Evolutionary conservation across 2,329 filamentous ascomycete species (phyloP), one percentile per base, ranked within the genome.

Genomic region (Pseudomassariella vexata): DNA sequence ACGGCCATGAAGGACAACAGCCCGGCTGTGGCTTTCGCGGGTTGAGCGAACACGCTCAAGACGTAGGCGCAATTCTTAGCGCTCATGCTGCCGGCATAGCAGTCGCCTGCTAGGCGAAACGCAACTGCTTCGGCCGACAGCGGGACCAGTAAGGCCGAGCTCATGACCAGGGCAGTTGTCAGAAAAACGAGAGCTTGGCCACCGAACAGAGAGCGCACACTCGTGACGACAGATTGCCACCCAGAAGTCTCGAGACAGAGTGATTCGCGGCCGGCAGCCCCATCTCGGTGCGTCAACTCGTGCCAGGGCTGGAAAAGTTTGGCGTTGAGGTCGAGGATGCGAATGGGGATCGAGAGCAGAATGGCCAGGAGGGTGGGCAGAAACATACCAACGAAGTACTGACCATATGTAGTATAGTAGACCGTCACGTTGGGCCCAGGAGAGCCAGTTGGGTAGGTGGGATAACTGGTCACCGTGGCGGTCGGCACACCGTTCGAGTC

Each of bases 291-390:
- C 5, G 53, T 48, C 8, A 64, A 47, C 28, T 55, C 56, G 39
- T 61, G 56, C 48, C 53, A 62, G 0, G 60, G 59, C 39, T 62
- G 57, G 24, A 50, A 41, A 5, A 45, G 34, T 34, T 45, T 48
- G 27, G 39, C 46, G 23, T 52, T 52, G 9, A 34, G 29, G 32
- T 46, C 39, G 19, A 52, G 39, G 17, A 46, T 46, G 5, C 43
- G 43, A 11, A 50, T 34, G 0, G 40, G 36, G 5, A 48, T 40
- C 1, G 44, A 44, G 0, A 50, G 9, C 2, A 44, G 15, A 29
- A 42, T 48, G 14, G 45, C 34, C 1, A 49, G 26, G 5, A 49
- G 7, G 1, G 46, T 49, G 0, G 48, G 42, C 0, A 48, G 36
- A 29, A 48, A 47, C 15, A 36, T 38, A 5, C 48, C 44, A 5